phyloP scores from a whole-genome alignment of 305 asterid genomes.

The Fraxinus nigra region DNA sequence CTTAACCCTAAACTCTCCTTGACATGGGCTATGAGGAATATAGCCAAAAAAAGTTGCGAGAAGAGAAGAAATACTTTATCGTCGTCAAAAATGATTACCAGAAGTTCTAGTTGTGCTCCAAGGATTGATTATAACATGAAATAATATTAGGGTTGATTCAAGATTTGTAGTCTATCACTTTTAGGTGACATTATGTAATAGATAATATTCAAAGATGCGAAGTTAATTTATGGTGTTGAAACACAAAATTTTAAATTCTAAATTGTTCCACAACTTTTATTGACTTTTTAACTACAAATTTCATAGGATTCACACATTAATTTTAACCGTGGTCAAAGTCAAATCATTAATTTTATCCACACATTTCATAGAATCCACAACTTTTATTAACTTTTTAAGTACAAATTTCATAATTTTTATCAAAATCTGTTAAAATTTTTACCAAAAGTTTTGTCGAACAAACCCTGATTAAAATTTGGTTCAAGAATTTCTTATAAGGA shows the following conservation, averaged over 20 bases:
- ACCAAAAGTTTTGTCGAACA: background rate
- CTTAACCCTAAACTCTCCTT: constrained; percentile 55
- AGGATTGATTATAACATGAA: constrained; percentile 25
- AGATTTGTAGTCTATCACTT: background rate
- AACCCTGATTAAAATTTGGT: background rate
- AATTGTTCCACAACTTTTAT: background rate
- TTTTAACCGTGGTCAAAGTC: background rate
- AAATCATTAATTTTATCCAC: background rate
- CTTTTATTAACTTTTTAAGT: too few relatives aligned
- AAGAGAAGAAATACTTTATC: constrained; percentile 23
- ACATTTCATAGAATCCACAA: background rate
- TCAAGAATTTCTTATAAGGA: background rate
- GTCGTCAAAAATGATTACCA: constrained; percentile 22
- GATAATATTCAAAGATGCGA: background rate
- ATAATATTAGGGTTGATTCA: background rate
- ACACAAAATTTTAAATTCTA: background rate
- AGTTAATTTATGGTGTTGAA: background rate
- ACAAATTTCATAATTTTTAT: too few relatives aligned
- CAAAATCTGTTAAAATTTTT: too few relatives aligned
- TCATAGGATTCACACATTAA: too few relatives aligned
- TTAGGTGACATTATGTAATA: background rate
- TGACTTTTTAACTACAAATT: too few relatives aligned
- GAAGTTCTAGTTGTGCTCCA: constrained; percentile 52
- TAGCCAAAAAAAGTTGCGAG: constrained; percentile 39
- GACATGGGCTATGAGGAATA: constrained; percentile 45